Evolutionary conservation across 2,329 filamentous ascomycete genomes (phyloP), one percentile per base, ranked within the genome.

Genomic region (Blumeria hordei): DNA sequence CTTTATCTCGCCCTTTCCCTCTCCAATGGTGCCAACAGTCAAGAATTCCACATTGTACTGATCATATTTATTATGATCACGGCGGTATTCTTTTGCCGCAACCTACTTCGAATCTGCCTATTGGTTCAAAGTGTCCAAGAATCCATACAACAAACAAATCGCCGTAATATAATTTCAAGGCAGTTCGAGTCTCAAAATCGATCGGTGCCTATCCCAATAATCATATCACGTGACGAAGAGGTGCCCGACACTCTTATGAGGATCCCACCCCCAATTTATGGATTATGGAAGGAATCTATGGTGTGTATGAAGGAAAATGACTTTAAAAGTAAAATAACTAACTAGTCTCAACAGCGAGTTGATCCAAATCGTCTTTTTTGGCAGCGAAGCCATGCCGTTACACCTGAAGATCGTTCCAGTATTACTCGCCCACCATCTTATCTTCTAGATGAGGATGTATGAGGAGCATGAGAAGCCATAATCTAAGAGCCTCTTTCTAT

Each of bases 301-400:
- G 81, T 85, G 74, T 67, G 81, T 78, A 51, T 11, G n/a, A 39
- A 11, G 16, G 32, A 16, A 28, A 39, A 9, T 47, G n/a, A 9
- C 53, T 59, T n/a, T 37, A 36, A 21, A 36, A 5, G 8, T 34
- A 28, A 3, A 11, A 32, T 18, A n/a, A 52, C 52, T 62, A 57
- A 63, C 44, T 18, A 39, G 10, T n/a, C 6, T 5, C 52, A 21
- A 33, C 61, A 84, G 77, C 75, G 85, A 51, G 82, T 88, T 35
- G 83, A 94, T 62, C 87, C 87, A 1, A 78, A 90, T 63, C 72
- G 86, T 12, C 72, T 94, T 32, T 87, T 84, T 65, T 93, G 86
- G 86, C 80, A 83, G 66, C 77, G 82, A 39, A 83, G 80, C 59
- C 70, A 73, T 3, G 64, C 37, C n/a, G 5, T 3, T 39, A 39